Evolutionary conservation across 2,329 filamentous ascomycete genomes (phyloP).

Genomic region (Magnaporthales sp.): DNA sequence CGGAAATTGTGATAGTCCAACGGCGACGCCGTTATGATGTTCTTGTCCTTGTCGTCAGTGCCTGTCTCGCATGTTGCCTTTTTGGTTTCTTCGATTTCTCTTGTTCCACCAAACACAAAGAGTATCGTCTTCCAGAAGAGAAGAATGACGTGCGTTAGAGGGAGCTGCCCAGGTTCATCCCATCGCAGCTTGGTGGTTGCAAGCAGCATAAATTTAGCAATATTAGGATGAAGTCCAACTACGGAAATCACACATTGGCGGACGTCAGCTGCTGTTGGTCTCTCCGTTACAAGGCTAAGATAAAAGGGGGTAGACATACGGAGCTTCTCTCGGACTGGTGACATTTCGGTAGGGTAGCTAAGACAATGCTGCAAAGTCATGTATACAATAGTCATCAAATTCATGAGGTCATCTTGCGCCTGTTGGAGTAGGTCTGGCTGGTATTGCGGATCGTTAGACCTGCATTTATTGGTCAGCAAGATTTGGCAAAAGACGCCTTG

Average conservation of each 20-base stretch:
- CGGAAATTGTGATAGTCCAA: slow-evolving; percentile 94
- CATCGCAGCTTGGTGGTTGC: slow-evolving; percentile 61
- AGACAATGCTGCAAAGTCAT: slow-evolving; percentile 44
- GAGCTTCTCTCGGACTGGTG: slow-evolving; percentile 37
- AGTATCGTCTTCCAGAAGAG: slow-evolving; percentile 89
- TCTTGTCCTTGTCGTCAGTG: slow-evolving; percentile 54
- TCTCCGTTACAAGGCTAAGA: not conserved
- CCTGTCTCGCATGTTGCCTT: slow-evolving; percentile 55
- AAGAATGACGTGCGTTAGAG: slow-evolving; percentile 64
- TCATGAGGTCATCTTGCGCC: slow-evolving; percentile 34
- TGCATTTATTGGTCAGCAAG: slow-evolving; percentile 13
- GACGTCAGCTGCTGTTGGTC: not conserved
- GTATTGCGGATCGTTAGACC: slow-evolving; percentile 37
- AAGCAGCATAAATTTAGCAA: slow-evolving; percentile 66
- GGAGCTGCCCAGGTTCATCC: slow-evolving; percentile 57
- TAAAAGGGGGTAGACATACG: slow-evolving; percentile 29
- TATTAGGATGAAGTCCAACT: slow-evolving; percentile 54
- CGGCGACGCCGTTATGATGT: slow-evolving; percentile 85
- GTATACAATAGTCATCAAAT: slow-evolving; percentile 17
- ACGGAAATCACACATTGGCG: slow-evolving; percentile 4
- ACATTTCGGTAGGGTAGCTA: slow-evolving; percentile 40
- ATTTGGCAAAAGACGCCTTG: not conserved
- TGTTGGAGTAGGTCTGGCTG: slow-evolving; percentile 35
- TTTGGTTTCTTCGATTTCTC: slow-evolving; percentile 68
- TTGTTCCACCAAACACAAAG: slow-evolving; percentile 72